Percentiles rank a stretch among this genome's conserved stretches.
Conservation (phyloP, 495 filamentous ascomycete species). For the Jackrogersella multiformis region DNA sequence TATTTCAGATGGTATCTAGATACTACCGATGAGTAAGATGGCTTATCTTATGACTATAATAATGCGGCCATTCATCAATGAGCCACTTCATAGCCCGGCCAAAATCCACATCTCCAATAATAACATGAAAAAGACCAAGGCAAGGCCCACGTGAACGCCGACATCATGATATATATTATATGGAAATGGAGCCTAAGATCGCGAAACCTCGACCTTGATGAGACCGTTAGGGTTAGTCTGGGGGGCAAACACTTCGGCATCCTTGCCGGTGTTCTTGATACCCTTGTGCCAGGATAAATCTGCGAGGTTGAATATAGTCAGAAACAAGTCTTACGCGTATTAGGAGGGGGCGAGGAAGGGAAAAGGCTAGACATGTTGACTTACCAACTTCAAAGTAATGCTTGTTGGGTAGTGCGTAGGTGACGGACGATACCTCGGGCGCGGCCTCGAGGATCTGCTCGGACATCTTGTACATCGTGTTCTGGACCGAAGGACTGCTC, state of each 20-base stretch:
- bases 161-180: constrained; percentile 11
- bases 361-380: constrained; percentile 48
- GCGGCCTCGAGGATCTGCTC: constrained; percentile 83
- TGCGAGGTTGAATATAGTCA: constrained; percentile 47
- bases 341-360: too few species aligned
- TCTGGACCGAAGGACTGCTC: constrained; percentile 90
- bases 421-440: constrained; percentile 74
- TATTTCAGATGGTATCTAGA: constrained; percentile 34
- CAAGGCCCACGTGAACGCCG: constrained; percentile 27
- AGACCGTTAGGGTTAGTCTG: constrained; percentile 93
- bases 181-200: constrained; percentile 50
- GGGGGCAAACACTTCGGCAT: constrained; percentile 94
- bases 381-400: constrained; percentile 98
- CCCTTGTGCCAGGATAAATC: constrained; percentile 98
- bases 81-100: constrained; percentile 13
- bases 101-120: constrained; percentile 10
- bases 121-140: constrained; percentile 16
- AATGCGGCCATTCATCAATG: not conserved
- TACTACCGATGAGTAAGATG: constrained; percentile 12
- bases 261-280: constrained; percentile 93
- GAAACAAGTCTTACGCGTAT: not conserved
- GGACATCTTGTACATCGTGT: constrained; percentile 98
- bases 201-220: constrained; percentile 91
- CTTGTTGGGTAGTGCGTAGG: constrained; percentile 93
- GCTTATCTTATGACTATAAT: not conserved